Evolutionary conservation across 331 rosid species (phyloP), one percentile per base, ranked within the genome.

Genomic region (Stylosanthes scabra): DNA sequence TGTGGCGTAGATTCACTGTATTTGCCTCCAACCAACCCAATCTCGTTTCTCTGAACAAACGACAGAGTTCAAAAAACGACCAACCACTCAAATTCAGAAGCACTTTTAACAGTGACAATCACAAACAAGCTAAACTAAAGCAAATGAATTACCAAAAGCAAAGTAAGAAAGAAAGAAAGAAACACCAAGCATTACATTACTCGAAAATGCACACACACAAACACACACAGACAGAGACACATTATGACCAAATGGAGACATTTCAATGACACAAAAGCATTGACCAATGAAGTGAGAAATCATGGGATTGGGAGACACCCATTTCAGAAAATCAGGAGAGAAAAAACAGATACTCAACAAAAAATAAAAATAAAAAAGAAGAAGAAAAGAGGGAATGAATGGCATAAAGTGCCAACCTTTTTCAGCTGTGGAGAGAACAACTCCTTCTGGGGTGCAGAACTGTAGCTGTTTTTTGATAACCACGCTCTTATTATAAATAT

Each of bases 1-100:
- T 63, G 64, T 34, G 74, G 46, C 72, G 54, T 41, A 82, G 74
- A 87, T 83, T 84, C 86, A 81, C 72, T 75, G 77, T 78, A 70
- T 34, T 15, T 15, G 68, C 83, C 69, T 77, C 64, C 81, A 83
- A 75, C 78, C 78, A 81, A 82, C 63, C 59, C 59, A 70, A 84
- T 83, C 84, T 81, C 59, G 78, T 67, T 64, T 71, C 70, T 60
- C 59, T 55, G 75, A 67, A 55, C 47, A 66, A 50, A 72, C 62
- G 45, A 77, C 60, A 81, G 66, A 59, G 63, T 74, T 58, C 68
- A 70, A 63, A 63, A 63, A 63, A 71, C 31, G 47, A 68, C 63
- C 7, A 46, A 75, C 52, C 58, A 37, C 72, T 60, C 72, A 74
- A 72, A 72, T 59, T 61, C 51, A 74, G 1, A 59, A 51, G 54